These are phyloP conservation scores for Turnera subulata DNA, from an alignment of 345 rosid species.

Conservation along the genomic window DNA sequence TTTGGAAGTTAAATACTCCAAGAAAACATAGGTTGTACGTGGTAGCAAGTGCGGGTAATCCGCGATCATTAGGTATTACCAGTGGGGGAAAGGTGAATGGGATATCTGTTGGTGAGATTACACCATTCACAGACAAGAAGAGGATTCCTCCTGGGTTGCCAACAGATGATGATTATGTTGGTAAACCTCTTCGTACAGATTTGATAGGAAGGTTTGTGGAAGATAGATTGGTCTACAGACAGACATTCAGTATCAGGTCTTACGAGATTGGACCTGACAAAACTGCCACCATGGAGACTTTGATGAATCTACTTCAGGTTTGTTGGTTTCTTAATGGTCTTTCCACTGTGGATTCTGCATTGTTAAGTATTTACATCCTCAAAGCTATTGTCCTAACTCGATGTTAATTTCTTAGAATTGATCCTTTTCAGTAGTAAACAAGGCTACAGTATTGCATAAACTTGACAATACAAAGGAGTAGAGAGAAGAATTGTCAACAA, in stretches of 20 bases:
- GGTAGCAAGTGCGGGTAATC: constrained; percentile 12
- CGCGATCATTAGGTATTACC: constrained; percentile 13
- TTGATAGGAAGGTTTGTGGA: constrained; percentile 24
- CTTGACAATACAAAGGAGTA: too few relatives aligned
- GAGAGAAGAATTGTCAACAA: too few relatives aligned
- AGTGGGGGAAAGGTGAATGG: constrained; percentile 33
- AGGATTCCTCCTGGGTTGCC: constrained; percentile 6
- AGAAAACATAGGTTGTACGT: constrained; percentile 3
- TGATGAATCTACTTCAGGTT: constrained; percentile 31
- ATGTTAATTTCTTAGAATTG: too few relatives aligned
- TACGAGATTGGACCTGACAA: constrained; percentile 30
- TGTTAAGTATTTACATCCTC: too few relatives aligned
- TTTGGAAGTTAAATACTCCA: constrained; percentile 1
- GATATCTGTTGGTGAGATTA: constrained; percentile 11
- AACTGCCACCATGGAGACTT: constrained; percentile 27
- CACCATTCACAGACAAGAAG: not conserved
- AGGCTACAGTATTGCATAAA: too few relatives aligned
- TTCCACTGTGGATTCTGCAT: too few relatives aligned
- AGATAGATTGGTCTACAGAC: constrained; percentile 14
- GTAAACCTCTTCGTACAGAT: constrained; percentile 22
- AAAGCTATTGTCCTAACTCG: not conserved
- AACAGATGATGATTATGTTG: constrained; percentile 1
- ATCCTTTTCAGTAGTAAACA: too few relatives aligned
- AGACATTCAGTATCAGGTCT: constrained; percentile 23
- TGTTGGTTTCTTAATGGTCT: too few relatives aligned